Base-by-base conservation (phyloP, 495 filamentous ascomycete species). In the Durotheca rogersii region DNA sequence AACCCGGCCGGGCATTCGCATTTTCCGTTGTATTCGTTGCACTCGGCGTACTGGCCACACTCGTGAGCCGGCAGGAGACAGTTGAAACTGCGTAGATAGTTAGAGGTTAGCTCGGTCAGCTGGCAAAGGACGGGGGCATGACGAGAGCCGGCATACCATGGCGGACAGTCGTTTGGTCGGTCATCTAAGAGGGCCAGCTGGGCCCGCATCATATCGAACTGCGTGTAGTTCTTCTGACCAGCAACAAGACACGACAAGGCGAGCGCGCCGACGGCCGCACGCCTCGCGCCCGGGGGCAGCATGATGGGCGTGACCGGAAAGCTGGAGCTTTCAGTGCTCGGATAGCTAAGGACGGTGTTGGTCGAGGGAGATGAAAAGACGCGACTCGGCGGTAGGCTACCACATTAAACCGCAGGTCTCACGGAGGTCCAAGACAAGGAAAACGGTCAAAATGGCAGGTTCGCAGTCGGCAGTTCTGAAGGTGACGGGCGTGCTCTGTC, bases 1-100 rank as follows among this genome's bases (percentile, higher is more conserved):
- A 89, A 98, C 10, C 93, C 93, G 1, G 87, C 78, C 1, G 91
- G 90, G 69, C 93, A 98, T 16, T 83, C 72, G 73, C 93, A 98
- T 75, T 90, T 89, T 16, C 93, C 93, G 58, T 85, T 91, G 65
- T 83, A 89, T 54, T 82, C 80, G 69, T 87, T 92, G 68, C 93
- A 98, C 4, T 80, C 69, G 7, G 89, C 83, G 67, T 84, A 97
- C 69, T 98, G 94, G 47, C 84, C 81, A 64, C 93, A 98, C 46
- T 82, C 82, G 67, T 95, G 95, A 47, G 85, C 85, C 17, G 93
- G 90, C 14, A 97, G 81, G 43, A 95, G 87, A 71, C 93, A 98
- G 85, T 98, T 96, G 78, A 98, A 98, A 72, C 93, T 84, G 50
- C n/a, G 31, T 35, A 25, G 6, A 19, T 29, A 29, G 10, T 42